phyloP scores from a whole-genome alignment of 2,329 filamentous ascomycete species.

The Neofusicoccum ribis region DNA sequence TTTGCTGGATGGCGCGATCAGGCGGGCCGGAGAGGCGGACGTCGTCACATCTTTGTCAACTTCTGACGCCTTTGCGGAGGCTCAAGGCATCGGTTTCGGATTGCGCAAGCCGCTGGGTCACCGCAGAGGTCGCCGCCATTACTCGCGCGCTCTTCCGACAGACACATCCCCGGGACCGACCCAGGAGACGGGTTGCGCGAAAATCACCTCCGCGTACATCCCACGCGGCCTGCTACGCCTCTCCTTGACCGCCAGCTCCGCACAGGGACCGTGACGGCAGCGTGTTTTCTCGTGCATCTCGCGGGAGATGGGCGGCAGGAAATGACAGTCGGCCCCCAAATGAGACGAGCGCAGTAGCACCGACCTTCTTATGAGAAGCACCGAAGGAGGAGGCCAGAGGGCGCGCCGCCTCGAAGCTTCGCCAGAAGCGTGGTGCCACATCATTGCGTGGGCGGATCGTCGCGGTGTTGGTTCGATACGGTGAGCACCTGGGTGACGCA shows the following conservation, averaged over 20 bases:
- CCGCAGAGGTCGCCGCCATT: background rate
- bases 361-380: background rate
- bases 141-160: background rate
- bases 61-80: background rate
- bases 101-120: slow-evolving; percentile 6
- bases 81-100: background rate
- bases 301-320: background rate
- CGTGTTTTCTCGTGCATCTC: background rate
- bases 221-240: slow-evolving; percentile 3
- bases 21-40: background rate
- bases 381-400: background rate
- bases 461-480: slow-evolving; percentile 9
- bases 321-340: background rate
- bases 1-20: too few relatives aligned
- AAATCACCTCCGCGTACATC: slow-evolving; percentile 2
- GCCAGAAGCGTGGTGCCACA: too few relatives aligned
- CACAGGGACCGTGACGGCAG: background rate
- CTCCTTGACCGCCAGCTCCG: background rate
- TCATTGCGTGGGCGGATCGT: too few relatives aligned
- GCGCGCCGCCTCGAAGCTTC: too few relatives aligned
- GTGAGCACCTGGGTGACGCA: background rate
- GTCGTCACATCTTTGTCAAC: slow-evolving; percentile 6
- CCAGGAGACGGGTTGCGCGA: background rate
- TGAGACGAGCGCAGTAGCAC: background rate
- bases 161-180: background rate